Percentiles rank a stretch among this genome's conserved stretches.
These are phyloP conservation scores for Pythium monospermum DNA, from an alignment of 352 stramenopile genomes.

Conservation along the genomic window DNA sequence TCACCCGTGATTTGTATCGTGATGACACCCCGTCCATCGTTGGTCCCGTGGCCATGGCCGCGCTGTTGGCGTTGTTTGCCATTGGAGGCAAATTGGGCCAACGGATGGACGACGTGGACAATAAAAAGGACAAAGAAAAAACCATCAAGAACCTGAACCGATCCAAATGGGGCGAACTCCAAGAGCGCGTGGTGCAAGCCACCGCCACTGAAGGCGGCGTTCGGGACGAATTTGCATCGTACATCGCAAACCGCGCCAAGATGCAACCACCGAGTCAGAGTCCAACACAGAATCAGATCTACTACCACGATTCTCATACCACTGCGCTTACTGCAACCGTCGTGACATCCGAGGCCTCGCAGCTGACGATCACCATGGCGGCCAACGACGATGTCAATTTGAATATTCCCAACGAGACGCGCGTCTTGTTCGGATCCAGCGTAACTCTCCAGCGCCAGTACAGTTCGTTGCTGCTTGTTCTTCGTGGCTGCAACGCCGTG, in stretches of 20 bases:
- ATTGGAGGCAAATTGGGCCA: slow-evolving; percentile 28
- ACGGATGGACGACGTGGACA: slow-evolving; percentile 28
- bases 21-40: slow-evolving; percentile 54
- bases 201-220: not conserved
- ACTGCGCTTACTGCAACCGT: no score
- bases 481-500: slow-evolving; percentile 30
- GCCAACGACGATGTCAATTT: not conserved
- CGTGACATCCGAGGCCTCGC: not conserved
- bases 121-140: slow-evolving; percentile 41
- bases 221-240: slow-evolving; percentile 51
- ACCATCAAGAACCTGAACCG: slow-evolving; percentile 57
- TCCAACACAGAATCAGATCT: no score
- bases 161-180: slow-evolving; percentile 57
- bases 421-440: slow-evolving; percentile 43
- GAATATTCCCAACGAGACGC: slow-evolving; percentile 14
- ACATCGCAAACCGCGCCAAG: slow-evolving; percentile 30
- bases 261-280: no score
- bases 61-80: slow-evolving; percentile 37
- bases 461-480: slow-evolving; percentile 19
- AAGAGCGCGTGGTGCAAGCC: slow-evolving; percentile 28
- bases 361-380: not conserved
- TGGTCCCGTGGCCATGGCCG: slow-evolving; percentile 27
- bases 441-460: slow-evolving; percentile 32
- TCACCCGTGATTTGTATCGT: slow-evolving; percentile 50
- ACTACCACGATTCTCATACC: no score